Evolutionary conservation across 768 basidiomycete genomes (phyloP).

Genomic region (Royoungia palumana): DNA sequence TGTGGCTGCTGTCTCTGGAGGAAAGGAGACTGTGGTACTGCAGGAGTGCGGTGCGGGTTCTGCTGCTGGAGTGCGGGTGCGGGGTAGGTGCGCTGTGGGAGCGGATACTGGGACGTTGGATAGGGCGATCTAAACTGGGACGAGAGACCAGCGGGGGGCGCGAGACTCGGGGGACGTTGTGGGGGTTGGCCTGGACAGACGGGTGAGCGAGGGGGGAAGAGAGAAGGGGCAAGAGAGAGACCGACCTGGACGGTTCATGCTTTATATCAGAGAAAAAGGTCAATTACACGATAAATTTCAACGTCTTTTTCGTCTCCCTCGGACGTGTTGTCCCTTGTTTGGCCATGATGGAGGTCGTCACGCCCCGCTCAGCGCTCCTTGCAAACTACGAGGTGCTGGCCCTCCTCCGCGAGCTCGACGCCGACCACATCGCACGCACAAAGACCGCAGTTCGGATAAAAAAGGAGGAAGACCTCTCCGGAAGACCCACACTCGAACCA

Average conservation of each 20-base stretch:
- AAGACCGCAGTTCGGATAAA: conserved; percentile 71
- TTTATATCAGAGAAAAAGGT: neutral
- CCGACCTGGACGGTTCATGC: conserved; percentile 64
- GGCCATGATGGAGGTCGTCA: conserved; percentile 28
- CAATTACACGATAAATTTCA: neutral
- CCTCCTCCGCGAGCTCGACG: conserved; percentile 73
- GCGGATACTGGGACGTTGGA: conserved; percentile 36
- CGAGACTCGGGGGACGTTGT: conserved; percentile 74
- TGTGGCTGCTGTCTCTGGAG: conserved; percentile 52
- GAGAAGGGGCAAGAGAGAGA: conserved; percentile 8
- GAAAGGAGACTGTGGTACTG: conserved; percentile 59
- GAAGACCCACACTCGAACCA: conserved; percentile 28
- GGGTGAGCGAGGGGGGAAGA: conserved; percentile 25
- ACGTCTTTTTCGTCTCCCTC: conserved; percentile 10
- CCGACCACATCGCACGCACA: conserved; percentile 64
- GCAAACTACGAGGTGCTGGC: conserved; percentile 85
- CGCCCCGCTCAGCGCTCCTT: conserved; percentile 72
- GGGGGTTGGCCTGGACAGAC: conserved; percentile 67
- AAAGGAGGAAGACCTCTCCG: conserved; percentile 66
- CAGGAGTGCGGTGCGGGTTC: conserved; percentile 57
- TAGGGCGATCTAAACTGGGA: conserved; percentile 59
- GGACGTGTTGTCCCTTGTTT: conserved; percentile 29
- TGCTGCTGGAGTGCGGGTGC: conserved; percentile 50
- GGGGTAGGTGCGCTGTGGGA: conserved; percentile 29
- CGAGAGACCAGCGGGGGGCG: conserved; percentile 58